Evolutionary conservation across 106 monocot species (phyloP).

Genomic region (Dendrobium nobile): DNA sequence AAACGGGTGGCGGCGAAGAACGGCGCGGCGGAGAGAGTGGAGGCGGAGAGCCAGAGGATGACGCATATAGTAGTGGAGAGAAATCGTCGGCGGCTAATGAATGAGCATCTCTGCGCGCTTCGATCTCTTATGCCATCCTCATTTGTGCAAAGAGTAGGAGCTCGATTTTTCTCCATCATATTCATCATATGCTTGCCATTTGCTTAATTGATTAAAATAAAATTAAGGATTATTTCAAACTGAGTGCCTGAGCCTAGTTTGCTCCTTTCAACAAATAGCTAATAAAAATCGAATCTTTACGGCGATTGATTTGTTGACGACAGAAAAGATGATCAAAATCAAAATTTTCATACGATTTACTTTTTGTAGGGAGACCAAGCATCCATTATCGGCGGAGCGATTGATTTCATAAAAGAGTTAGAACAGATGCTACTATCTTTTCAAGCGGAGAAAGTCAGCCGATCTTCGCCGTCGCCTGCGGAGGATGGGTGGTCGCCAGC

Average conservation of each 20-base stretch:
- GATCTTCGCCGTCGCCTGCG: not conserved
- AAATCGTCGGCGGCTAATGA: slow-evolving; percentile 91
- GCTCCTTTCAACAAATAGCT: too few species aligned
- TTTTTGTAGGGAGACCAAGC: slow-evolving; percentile 74
- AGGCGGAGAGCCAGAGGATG: slow-evolving; percentile 80
- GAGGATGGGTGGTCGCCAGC: not conserved
- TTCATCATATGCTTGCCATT: not conserved
- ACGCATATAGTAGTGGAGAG: slow-evolving; percentile 92
- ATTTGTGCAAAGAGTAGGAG: slow-evolving; percentile 58
- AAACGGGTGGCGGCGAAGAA: slow-evolving; percentile 20
- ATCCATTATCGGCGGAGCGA: slow-evolving; percentile 75
- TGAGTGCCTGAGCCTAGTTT: too few species aligned
- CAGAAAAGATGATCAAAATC: too few species aligned
- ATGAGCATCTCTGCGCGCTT: slow-evolving; percentile 68
- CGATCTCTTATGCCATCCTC: slow-evolving; percentile 74
- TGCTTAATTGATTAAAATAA: too few species aligned
- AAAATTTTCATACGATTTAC: too few species aligned
- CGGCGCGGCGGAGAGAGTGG: slow-evolving; percentile 9
- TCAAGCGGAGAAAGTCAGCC: slow-evolving; percentile 43
- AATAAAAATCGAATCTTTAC: too few species aligned
- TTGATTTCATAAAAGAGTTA: slow-evolving; percentile 81
- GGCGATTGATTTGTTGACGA: too few species aligned
- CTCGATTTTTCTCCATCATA: not conserved
- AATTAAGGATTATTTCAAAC: too few species aligned
- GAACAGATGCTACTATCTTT: slow-evolving; percentile 73